A percentile compares a stretch with the other conserved stretches of the same genome.
Evolutionary conservation across 306 rosid species (phyloP).

Genomic region (Cicer arietinum): DNA sequence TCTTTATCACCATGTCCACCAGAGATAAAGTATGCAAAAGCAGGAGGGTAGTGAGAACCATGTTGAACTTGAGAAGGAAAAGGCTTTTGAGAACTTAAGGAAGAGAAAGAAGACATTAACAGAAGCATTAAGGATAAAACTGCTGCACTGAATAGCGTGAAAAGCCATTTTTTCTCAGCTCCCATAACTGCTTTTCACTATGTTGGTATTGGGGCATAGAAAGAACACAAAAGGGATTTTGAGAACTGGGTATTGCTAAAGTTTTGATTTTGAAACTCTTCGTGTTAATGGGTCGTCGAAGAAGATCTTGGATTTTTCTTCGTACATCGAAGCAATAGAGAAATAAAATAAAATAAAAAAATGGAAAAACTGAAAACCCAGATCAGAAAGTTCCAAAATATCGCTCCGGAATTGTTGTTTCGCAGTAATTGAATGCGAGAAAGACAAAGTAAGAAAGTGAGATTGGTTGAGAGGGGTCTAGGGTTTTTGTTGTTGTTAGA

Average conservation of each 20-base stretch:
- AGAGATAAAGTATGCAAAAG: constrained; percentile 82
- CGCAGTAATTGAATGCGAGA: neutral
- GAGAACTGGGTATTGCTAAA: constrained; percentile 42
- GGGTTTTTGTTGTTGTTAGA: constrained; percentile 49
- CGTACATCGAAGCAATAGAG: constrained; percentile 31
- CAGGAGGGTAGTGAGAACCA: constrained; percentile 77
- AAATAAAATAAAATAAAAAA: neutral
- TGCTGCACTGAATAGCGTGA: constrained; percentile 75
- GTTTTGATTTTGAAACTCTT: constrained; percentile 36
- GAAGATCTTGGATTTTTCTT: constrained; percentile 63
- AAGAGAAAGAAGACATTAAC: constrained; percentile 69
- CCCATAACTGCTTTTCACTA: constrained; percentile 59
- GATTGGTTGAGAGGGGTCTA: constrained; percentile 38
- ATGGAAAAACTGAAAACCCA: constrained; percentile 31
- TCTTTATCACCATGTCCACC: constrained; percentile 75
- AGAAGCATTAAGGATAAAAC: constrained; percentile 65
- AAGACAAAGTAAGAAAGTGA: neutral
- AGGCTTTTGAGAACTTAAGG: constrained; percentile 69
- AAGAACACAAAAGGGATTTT: constrained; percentile 34
- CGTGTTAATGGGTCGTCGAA: constrained; percentile 48
- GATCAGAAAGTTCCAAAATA: constrained; percentile 43
- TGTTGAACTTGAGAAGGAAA: constrained; percentile 72
- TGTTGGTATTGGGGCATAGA: constrained; percentile 45
- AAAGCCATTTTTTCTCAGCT: constrained; percentile 89
- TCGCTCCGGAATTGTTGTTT: constrained; percentile 25